Conservation (phyloP, 2,329 filamentous ascomycete species). For the Cordyceps cicadae region DNA sequence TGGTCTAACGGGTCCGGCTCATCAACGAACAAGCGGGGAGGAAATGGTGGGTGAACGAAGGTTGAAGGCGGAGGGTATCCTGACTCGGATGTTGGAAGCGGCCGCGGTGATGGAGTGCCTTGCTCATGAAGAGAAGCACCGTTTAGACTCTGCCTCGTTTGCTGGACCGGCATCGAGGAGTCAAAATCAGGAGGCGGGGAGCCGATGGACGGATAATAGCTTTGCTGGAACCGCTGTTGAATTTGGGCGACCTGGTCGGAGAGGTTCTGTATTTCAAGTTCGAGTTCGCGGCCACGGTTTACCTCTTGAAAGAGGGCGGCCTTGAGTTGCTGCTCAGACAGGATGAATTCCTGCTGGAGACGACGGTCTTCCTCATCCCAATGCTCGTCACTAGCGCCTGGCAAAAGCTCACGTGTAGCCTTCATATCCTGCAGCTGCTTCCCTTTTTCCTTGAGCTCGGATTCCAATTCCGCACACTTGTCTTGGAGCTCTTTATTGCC, state of each 20-base stretch:
- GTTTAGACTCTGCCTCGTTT: conserved; percentile 40
- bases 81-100: conserved; percentile 31
- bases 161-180: conserved; percentile 28
- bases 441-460: conserved; percentile 57
- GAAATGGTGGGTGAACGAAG: conserved; percentile 45
- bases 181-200: conserved; percentile 42
- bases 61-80: conserved; percentile 43
- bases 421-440: conserved; percentile 69
- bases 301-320: conserved; percentile 39
- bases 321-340: conserved; percentile 45
- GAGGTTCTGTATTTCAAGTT: conserved; percentile 37
- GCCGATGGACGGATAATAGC: conserved; percentile 39
- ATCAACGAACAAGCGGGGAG: conserved; percentile 42
- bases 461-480: conserved; percentile 56
- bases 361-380: conserved; percentile 43
- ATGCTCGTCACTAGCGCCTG: conserved; percentile 52
- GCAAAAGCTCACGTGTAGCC: conserved; percentile 56
- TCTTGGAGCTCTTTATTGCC: conserved; percentile 56
- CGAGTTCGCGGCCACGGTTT: conserved; percentile 37
- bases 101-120: conserved; percentile 31
- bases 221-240: conserved; percentile 35
- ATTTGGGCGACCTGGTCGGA: conserved; percentile 37
- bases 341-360: conserved; percentile 48
- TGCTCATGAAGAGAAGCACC: conserved; percentile 39
- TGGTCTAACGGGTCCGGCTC: conserved; percentile 28